Evolutionary conservation across 495 filamentous ascomycete genomes (phyloP).

Genomic region (Wilcoxina mikolae): DNA sequence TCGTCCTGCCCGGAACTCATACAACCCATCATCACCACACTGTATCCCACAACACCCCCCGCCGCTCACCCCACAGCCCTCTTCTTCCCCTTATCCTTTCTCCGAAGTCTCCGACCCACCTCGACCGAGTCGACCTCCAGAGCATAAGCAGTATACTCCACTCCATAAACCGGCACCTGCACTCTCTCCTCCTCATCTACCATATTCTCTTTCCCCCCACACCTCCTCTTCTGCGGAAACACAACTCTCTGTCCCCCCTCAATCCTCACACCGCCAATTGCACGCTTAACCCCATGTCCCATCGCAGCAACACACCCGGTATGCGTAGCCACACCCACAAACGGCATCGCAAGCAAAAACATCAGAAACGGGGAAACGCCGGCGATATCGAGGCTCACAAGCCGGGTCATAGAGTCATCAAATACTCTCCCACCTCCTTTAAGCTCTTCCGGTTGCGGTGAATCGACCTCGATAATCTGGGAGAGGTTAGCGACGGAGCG

Average conservation of each 20-base stretch:
- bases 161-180: neutral
- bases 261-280: neutral
- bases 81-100: neutral
- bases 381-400: neutral
- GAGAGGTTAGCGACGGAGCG: neutral
- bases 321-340: constrained; percentile 2
- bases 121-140: neutral
- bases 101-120: neutral
- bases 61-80: too few relatives aligned
- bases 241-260: neutral
- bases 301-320: neutral
- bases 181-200: neutral
- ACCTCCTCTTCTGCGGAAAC: neutral
- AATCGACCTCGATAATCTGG: neutral
- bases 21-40: too few relatives aligned
- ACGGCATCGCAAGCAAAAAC: neutral
- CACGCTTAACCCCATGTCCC: neutral
- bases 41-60: too few relatives aligned
- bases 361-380: neutral
- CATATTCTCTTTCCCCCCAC: neutral
- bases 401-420: too few relatives aligned
- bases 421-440: too few relatives aligned
- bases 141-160: neutral
- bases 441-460: too few relatives aligned
- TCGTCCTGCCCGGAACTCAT: too few relatives aligned